phyloP scores from a whole-genome alignment of 805 yeast species.

The Lachancea sp. region DNA sequence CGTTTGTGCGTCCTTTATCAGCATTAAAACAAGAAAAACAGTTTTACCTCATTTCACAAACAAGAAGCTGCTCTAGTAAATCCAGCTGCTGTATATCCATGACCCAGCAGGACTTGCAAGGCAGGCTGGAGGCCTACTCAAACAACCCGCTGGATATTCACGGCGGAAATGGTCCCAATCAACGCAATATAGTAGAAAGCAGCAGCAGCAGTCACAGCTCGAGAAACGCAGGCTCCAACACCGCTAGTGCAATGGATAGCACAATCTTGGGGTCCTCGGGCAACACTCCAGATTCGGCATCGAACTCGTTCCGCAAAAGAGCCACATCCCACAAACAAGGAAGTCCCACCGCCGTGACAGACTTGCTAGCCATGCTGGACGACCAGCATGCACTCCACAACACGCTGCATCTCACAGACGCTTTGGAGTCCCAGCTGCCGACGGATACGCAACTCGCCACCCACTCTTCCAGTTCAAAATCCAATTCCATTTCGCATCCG shows the following conservation, averaged over 20 bases:
- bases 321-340: conserved; percentile 1
- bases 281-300: background rate
- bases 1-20: background rate
- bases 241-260: background rate
- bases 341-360: conserved; percentile 25
- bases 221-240: background rate
- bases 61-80: no score
- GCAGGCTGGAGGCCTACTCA: conserved; percentile 1
- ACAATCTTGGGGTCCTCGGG: background rate
- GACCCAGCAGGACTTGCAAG: conserved; percentile 4
- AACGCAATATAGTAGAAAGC: background rate
- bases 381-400: conserved; percentile 9
- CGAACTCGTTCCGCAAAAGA: background rate
- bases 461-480: conserved; percentile 6
- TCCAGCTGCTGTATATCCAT: no score
- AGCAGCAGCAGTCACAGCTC: background rate
- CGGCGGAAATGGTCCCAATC: background rate
- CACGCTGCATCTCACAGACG: conserved; percentile 3
- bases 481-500: conserved; percentile 6
- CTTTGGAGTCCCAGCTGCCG: background rate
- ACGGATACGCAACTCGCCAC: background rate
- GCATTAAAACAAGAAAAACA: no score
- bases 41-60: no score
- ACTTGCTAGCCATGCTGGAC: conserved; percentile 24
- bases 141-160: conserved; percentile 11